Conservation (phyloP, 2,329 filamentous ascomycete genomes). For the Ophiostoma perfectum region DNA sequence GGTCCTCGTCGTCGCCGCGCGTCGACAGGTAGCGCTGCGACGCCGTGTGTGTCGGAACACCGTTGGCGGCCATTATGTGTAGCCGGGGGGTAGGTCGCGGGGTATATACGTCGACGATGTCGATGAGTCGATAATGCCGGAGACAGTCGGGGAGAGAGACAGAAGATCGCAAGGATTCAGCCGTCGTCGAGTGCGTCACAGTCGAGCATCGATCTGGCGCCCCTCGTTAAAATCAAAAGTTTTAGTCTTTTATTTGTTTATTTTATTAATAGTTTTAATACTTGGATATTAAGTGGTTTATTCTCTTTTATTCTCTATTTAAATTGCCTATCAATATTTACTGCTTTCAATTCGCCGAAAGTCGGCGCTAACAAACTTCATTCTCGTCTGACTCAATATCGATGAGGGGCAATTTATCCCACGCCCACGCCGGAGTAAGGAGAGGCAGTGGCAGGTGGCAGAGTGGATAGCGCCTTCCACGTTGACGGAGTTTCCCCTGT, state of each 20-base stretch:
- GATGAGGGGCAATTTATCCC: slow-evolving; percentile 5
- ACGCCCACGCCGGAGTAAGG: neutral
- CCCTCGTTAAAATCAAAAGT: slow-evolving; percentile 6
- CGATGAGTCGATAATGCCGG: slow-evolving; percentile 4
- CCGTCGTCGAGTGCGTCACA: slow-evolving; percentile 1
- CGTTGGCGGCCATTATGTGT: slow-evolving; percentile 24
- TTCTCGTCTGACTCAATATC: slow-evolving; percentile 4
- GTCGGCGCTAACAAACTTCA: slow-evolving; percentile 14
- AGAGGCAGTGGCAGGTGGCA: neutral
- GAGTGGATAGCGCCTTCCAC: neutral
- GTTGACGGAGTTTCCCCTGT: slow-evolving; percentile 5
- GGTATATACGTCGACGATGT: neutral
- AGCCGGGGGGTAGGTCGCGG: neutral
- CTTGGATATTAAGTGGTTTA: neutral
- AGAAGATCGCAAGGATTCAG: neutral
- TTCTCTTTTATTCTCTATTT: slow-evolving; percentile 15
- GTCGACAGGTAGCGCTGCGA: slow-evolving; percentile 29
- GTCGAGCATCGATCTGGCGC: neutral
- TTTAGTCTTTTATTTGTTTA: slow-evolving; percentile 3
- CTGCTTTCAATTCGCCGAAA: slow-evolving; percentile 3
- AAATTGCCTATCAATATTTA: neutral
- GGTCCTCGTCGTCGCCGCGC: slow-evolving; percentile 36
- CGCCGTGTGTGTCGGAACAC: slow-evolving; percentile 25
- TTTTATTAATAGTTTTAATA: neutral
- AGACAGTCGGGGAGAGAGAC: neutral